A percentile compares a stretch with the other conserved stretches of the same genome.
Evolutionary conservation across 106 monocot genomes (phyloP).

Genomic region (Phalaenopsis equestris): DNA sequence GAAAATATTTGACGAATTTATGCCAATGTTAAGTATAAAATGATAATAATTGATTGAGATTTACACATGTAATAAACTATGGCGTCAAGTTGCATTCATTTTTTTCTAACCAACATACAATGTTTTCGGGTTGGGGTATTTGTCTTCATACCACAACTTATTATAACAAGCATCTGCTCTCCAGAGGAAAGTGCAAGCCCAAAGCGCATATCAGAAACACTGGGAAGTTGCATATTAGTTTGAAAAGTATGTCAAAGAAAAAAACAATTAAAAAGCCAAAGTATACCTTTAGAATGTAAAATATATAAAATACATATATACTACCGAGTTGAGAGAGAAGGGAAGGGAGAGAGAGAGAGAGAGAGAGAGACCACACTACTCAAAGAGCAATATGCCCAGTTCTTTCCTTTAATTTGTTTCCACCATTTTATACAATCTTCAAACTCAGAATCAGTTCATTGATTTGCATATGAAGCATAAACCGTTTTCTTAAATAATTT

Average conservation of each 20-base stretch:
- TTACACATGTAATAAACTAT: neutral
- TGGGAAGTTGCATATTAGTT: slow-evolving; percentile 40
- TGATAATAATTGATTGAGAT: neutral
- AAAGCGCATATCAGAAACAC: slow-evolving; percentile 63
- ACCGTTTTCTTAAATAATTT: too few species aligned
- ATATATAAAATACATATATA: neutral
- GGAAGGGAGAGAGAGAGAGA: too few species aligned
- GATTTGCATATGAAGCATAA: too few species aligned
- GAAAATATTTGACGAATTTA: neutral
- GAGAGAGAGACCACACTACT: neutral
- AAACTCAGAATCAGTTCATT: neutral
- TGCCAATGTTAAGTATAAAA: neutral
- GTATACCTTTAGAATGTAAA: neutral
- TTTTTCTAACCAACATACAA: too few species aligned
- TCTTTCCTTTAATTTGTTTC: neutral
- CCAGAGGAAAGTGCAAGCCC: slow-evolving; percentile 80
- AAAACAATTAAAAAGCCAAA: too few species aligned
- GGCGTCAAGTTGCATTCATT: neutral
- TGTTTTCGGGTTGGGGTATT: neutral
- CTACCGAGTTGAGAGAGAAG: neutral
- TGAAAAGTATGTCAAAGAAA: neutral
- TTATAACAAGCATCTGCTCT: slow-evolving; percentile 65
- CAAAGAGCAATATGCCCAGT: neutral
- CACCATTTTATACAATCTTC: neutral
- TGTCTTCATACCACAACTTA: slow-evolving; percentile 12